These are phyloP conservation scores for Penicillium paxilli DNA, from an alignment of 495 filamentous ascomycete species.

Conservation along the genomic window DNA sequence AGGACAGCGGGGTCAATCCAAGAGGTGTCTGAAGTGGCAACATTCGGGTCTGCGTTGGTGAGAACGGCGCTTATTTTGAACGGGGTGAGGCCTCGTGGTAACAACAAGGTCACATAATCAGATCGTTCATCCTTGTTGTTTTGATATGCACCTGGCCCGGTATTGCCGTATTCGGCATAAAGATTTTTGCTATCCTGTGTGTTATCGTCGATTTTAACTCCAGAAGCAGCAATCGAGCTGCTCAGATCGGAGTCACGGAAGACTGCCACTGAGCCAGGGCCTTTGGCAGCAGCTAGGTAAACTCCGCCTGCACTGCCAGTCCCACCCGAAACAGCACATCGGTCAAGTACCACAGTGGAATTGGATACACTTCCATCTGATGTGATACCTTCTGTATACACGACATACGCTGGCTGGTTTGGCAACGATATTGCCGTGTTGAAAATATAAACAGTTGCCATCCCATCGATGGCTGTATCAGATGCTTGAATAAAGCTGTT, in stretches of 20 bases:
- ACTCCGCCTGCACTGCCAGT: background rate
- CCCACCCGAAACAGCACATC: background rate
- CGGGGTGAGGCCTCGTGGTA: background rate
- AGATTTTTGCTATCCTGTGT: conserved; percentile 9
- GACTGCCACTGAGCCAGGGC: conserved; percentile 6
- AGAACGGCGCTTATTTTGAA: conserved; percentile 1
- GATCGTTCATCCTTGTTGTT: conserved; percentile 9
- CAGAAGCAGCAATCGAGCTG: conserved; percentile 1
- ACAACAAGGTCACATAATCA: background rate
- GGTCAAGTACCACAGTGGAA: conserved; percentile 10
- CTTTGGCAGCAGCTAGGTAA: conserved; percentile 4
- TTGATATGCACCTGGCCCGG: conserved; percentile 3
- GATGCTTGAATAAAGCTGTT: conserved; percentile 15
- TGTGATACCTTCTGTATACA: background rate
- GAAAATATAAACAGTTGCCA: conserved; percentile 12
- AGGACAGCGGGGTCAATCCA: conserved; percentile 9
- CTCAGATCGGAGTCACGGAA: conserved; percentile 2
- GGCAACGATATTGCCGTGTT: conserved; percentile 1
- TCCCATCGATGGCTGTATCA: conserved; percentile 5
- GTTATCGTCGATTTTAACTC: conserved; percentile 6
- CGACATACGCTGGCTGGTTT: background rate
- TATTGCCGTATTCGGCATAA: conserved; percentile 10
- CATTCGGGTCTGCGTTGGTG: background rate
- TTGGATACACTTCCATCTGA: conserved; percentile 1
- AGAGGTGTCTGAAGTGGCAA: conserved; percentile 5